phyloP scores from a whole-genome alignment of 2,329 filamentous ascomycete species.

The Aspergillus fructus region DNA sequence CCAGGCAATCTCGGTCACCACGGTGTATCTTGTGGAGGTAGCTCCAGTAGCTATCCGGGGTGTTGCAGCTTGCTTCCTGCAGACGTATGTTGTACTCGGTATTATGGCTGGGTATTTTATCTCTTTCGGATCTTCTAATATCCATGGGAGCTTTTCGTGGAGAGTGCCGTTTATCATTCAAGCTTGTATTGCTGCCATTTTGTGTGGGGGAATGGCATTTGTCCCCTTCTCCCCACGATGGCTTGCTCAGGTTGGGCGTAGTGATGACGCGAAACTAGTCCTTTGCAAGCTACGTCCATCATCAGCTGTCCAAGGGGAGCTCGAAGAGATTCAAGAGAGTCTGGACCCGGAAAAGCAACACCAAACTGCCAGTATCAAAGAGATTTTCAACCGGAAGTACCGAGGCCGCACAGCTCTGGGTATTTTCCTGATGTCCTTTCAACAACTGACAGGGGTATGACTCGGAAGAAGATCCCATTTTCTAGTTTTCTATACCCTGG shows the following conservation, averaged over 20 bases:
- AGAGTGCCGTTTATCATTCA: slow-evolving; percentile 14
- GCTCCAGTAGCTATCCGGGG: slow-evolving; percentile 12
- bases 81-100: slow-evolving; percentile 14
- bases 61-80: slow-evolving; percentile 15
- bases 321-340: slow-evolving; percentile 20
- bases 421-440: slow-evolving; percentile 16
- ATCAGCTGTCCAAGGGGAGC: slow-evolving; percentile 7
- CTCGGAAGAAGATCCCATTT: neutral
- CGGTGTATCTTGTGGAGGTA: slow-evolving; percentile 17
- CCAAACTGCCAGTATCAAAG: slow-evolving; percentile 11
- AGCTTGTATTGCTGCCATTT: slow-evolving; percentile 2
- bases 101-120: slow-evolving; percentile 17
- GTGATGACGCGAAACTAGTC: slow-evolving; percentile 8
- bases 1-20: slow-evolving; percentile 16
- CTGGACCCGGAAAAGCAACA: slow-evolving; percentile 14
- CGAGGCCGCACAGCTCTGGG: slow-evolving; percentile 12
- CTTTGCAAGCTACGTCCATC: slow-evolving; percentile 2
- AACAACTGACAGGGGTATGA: slow-evolving; percentile 16
- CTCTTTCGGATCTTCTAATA: slow-evolving; percentile 11
- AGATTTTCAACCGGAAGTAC: slow-evolving; percentile 16
- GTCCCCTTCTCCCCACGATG: slow-evolving; percentile 17
- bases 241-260: slow-evolving; percentile 10
- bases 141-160: slow-evolving; percentile 10
- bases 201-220: slow-evolving; percentile 7
- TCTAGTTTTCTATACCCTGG: neutral